Evolutionary conservation across 441 rosid genomes (phyloP), one percentile per base, ranked within the genome.

Genomic region (Mallotus repandus): DNA sequence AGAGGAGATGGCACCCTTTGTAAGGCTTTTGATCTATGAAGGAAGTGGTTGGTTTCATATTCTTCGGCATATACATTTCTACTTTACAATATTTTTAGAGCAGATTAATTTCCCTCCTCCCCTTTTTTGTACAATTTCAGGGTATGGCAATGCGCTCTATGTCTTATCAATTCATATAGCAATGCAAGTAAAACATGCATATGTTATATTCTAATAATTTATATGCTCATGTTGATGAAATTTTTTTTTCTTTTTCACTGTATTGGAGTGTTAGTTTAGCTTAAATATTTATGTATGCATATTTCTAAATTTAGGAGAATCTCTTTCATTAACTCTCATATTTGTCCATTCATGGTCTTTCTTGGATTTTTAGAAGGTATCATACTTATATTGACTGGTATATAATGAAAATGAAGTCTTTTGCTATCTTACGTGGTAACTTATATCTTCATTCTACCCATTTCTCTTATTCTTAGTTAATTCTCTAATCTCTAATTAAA

Each of bases 1-100:
- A 93, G 99, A 77, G 98, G 98, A 73, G 99, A 93, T 82, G 97
- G 98, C 62, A 93, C 98, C 53, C 89, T 93, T 54, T 92, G 97
- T 82, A 96, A 96, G 86, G 97, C 99, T 85, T 98, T 97, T 29
- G 97, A 88, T 83, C 81, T 96, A 60, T 96, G 98, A 98, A 82
- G 98, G 75, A 96, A 89, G 89, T 96, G 98, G 99, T 91, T 57
- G 48, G 73, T 58, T 66, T 56, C 18, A 5, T 2, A 12, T 29
- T 69, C 38, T 66, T 49, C n/a, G 68, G 53, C 55, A 46, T 74
- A n/a, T 50, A 62, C 72, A 29, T 2, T 65, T 71, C 60, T 69
- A 18, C 49, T 54, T 66, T 46, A 32, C n/a, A 15, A 49, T 64
- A 7, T 35, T 13, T 54, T 19, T 50, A 15, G 54, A 41, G 4